phyloP scores from a whole-genome alignment of 257 asterid species.

The Ilex aquifolium region DNA sequence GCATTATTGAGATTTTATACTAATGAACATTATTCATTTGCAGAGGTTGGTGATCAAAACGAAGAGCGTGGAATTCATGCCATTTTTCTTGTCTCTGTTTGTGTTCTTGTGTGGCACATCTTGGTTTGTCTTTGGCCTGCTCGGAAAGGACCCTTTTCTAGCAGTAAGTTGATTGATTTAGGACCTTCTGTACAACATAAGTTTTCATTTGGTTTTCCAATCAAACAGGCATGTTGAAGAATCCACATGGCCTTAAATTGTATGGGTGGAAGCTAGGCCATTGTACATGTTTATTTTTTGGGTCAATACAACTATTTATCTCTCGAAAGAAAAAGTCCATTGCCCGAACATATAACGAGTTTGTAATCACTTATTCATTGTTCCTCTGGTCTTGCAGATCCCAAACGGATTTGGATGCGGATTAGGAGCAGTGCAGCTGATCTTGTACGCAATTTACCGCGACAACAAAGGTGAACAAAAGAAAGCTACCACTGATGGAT shows the following conservation, averaged over 20 bases:
- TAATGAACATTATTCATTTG: slow-evolving; percentile 1
- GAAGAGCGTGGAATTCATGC: slow-evolving; percentile 86
- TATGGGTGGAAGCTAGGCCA: too few species aligned
- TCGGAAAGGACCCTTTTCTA: slow-evolving; percentile 70
- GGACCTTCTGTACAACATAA: background rate
- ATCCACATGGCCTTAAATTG: too few species aligned
- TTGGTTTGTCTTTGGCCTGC: slow-evolving; percentile 43
- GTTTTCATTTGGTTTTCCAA: too few species aligned
- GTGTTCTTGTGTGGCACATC: too few species aligned
- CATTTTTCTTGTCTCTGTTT: slow-evolving; percentile 6
- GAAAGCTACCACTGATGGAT: slow-evolving; percentile 17
- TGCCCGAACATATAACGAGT: too few species aligned
- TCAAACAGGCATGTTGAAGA: too few species aligned
- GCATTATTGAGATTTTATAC: background rate
- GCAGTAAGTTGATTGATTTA: slow-evolving; percentile 46
- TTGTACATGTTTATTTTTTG: too few species aligned
- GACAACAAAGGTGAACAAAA: slow-evolving; percentile 26
- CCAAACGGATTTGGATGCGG: slow-evolving; percentile 73
- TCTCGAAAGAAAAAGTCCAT: background rate
- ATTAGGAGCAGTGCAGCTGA: slow-evolving; percentile 62
- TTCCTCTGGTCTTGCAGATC: slow-evolving; percentile 29
- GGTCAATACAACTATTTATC: too few species aligned
- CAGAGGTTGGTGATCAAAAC: slow-evolving; percentile 81
- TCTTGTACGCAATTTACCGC: slow-evolving; percentile 50
- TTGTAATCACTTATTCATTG: too few species aligned